Evolutionary conservation across 345 rosid species (phyloP), one percentile per base, ranked within the genome.

Genomic region (Ceriops tagal): DNA sequence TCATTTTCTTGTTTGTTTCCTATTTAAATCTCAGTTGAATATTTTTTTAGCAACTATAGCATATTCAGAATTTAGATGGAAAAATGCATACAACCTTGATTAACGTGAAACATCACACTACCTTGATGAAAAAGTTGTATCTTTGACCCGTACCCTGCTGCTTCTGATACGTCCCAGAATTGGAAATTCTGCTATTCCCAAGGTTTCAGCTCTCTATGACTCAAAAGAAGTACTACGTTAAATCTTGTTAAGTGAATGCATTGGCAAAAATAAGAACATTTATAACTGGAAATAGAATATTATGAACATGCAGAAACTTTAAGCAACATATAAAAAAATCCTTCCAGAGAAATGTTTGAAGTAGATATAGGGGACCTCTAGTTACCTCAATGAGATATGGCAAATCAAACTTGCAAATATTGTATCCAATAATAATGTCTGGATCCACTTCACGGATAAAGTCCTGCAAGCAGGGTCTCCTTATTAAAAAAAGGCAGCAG

Each of bases 341-440:
- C 30, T 39, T n/a, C 16, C 60, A 49, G 19, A 58, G 67, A 37
- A 58, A 34, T 58, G 24, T 27, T 31, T 67, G 22, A n/a, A 18
- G 30, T 26, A 64, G 39, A 53, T 10, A 59, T 22, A 68, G 19
- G 53, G 51, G 68, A 75, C 56, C 67, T 75, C 69, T 59, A 68
- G 62, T 74, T 84, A 95, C 99, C 99, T 95, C 96, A 37, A 95
- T 87, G 72, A 95, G 91, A 81, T 95, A 95, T 26, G 99, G 99
- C 83, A 95, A 77, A 82, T 95, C 99, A 72, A 95, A 95, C 71
- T 92, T 95, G 92, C 99, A 95, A 74, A 95, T 95, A 76, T 95
- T 95, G 72, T 91, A 95, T 58, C 99, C 99, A 80, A 95, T 95
- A 68, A 95, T 87, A 77, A 95, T 81, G 83, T 95, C 99, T 64